Evolutionary conservation across 805 yeast species (phyloP).

Genomic region (Brettanomyces nanus): DNA sequence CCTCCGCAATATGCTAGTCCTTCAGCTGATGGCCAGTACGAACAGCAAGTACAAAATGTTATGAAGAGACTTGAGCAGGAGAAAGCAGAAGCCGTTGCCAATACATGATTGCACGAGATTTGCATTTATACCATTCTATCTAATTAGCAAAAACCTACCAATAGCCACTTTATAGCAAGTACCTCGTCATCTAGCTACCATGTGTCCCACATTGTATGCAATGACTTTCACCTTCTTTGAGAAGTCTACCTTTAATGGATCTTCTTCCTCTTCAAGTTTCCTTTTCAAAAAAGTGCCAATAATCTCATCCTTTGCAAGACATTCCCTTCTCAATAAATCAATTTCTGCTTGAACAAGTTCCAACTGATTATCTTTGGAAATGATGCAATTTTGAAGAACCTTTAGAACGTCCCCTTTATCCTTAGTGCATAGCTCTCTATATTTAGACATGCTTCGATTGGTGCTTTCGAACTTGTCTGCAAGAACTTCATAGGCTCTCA

Average conservation of each 20-base stretch:
- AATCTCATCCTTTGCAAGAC: background rate
- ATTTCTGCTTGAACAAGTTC: constrained; percentile 2
- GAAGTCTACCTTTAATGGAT: background rate
- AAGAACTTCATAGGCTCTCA: constrained; percentile 9
- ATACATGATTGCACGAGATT: background rate
- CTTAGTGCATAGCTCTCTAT: constrained; percentile 4
- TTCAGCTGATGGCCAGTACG: constrained; percentile 1
- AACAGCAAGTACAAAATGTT: constrained; percentile 4
- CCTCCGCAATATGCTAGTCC: background rate
- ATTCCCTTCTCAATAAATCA: constrained; percentile 1
- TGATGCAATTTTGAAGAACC: constrained; percentile 5
- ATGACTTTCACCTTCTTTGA: background rate
- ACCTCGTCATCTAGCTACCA: too few species aligned
- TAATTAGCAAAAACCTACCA: too few species aligned
- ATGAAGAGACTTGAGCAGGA: constrained; percentile 3
- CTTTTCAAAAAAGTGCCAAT: background rate
- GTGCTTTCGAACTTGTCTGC: constrained; percentile 8
- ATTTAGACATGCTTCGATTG: constrained; percentile 6
- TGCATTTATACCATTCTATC: too few species aligned
- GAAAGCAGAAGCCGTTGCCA: background rate
- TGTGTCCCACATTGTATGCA: background rate
- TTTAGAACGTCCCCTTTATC: background rate
- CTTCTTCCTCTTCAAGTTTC: background rate
- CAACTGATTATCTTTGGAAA: constrained; percentile 8
- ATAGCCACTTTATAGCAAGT: too few species aligned